These are phyloP conservation scores for Amylocystis lapponica DNA, from an alignment of 768 basidiomycete genomes.

Conservation along the genomic window DNA sequence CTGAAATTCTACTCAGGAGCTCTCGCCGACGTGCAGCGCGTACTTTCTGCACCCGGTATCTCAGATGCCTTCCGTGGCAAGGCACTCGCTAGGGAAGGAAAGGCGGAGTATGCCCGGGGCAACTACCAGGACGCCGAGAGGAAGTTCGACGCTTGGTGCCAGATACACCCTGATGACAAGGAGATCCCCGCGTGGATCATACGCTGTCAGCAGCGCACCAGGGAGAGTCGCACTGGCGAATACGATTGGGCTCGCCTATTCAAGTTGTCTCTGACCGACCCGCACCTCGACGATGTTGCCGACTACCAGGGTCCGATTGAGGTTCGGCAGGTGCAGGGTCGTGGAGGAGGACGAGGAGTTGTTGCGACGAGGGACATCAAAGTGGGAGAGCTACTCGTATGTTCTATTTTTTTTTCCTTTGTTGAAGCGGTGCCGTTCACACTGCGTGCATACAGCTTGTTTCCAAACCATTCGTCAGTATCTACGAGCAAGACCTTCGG, in stretches of 20 bases:
- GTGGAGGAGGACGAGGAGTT: slow-evolving; percentile 25
- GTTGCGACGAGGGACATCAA: slow-evolving; percentile 15
- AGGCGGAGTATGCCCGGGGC: slow-evolving; percentile 20
- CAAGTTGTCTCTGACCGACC: slow-evolving; percentile 4
- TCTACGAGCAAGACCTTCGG: slow-evolving; percentile 10
- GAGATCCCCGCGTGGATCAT: slow-evolving; percentile 11
- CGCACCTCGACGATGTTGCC: slow-evolving; percentile 16
- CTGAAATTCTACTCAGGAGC: slow-evolving; percentile 21
- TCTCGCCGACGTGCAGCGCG: slow-evolving; percentile 15
- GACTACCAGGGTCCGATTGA: slow-evolving; percentile 20
- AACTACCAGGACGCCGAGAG: slow-evolving; percentile 11
- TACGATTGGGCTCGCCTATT: slow-evolving; percentile 25
- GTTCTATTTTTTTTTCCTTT: not conserved
- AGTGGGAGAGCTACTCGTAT: slow-evolving; percentile 23
- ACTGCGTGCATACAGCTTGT: slow-evolving; percentile 14
- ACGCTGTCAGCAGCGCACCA: slow-evolving; percentile 13
- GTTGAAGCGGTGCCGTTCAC: no score
- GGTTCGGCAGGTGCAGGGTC: slow-evolving; percentile 6
- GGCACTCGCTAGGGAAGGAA: slow-evolving; percentile 20
- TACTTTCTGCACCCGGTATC: not conserved
- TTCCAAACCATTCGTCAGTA: slow-evolving; percentile 22
- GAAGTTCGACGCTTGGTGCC: slow-evolving; percentile 5
- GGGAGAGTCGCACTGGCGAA: slow-evolving; percentile 15
- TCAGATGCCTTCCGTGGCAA: slow-evolving; percentile 15
- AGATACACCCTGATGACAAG: slow-evolving; percentile 2